Percentiles rank a stretch among this genome's conserved stretches.
Evolutionary conservation across 306 rosid species (phyloP).

Genomic region (Calophaca sinica): DNA sequence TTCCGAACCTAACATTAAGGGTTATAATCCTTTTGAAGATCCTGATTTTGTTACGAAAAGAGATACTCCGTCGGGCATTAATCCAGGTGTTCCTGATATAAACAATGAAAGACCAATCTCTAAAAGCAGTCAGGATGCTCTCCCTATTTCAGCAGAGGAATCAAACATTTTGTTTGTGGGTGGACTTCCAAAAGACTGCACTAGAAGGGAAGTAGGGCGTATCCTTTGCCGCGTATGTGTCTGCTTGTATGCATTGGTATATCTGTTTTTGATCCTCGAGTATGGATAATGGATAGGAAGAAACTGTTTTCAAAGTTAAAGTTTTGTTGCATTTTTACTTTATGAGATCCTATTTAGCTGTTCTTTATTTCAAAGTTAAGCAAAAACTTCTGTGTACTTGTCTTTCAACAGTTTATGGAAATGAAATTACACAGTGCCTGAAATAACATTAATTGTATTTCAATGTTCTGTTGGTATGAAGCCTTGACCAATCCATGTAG

Average conservation of each 20-base stretch:
- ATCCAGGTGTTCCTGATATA: conserved; percentile 48
- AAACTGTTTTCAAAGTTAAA: conserved; percentile 13
- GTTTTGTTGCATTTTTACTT: conserved; percentile 11
- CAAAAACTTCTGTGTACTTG: neutral
- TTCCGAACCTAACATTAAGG: conserved; percentile 51
- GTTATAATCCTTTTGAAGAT: conserved; percentile 54
- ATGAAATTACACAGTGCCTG: conserved; percentile 31
- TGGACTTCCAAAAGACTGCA: conserved; percentile 81
- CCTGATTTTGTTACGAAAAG: conserved; percentile 45
- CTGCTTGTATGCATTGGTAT: conserved; percentile 26
- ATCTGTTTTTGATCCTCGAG: conserved; percentile 18
- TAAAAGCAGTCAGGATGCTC: conserved; percentile 47
- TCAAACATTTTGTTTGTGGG: conserved; percentile 76
- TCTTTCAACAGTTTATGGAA: conserved; percentile 35
- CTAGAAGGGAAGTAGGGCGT: conserved; percentile 93
- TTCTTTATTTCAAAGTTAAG: conserved; percentile 5
- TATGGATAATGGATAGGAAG: conserved; percentile 6
- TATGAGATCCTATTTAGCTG: conserved; percentile 3
- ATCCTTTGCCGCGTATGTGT: conserved; percentile 61
- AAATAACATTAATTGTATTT: conserved; percentile 35
- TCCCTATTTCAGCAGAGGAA: conserved; percentile 50
- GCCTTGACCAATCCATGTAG: conserved; percentile 65
- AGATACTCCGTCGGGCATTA: conserved; percentile 49
- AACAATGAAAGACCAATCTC: conserved; percentile 54
- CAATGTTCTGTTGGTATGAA: conserved; percentile 42